Evolutionary conservation across 805 yeast species (phyloP), one percentile per base, ranked within the genome.

Genomic region (Zygosaccharomyces lentus): DNA sequence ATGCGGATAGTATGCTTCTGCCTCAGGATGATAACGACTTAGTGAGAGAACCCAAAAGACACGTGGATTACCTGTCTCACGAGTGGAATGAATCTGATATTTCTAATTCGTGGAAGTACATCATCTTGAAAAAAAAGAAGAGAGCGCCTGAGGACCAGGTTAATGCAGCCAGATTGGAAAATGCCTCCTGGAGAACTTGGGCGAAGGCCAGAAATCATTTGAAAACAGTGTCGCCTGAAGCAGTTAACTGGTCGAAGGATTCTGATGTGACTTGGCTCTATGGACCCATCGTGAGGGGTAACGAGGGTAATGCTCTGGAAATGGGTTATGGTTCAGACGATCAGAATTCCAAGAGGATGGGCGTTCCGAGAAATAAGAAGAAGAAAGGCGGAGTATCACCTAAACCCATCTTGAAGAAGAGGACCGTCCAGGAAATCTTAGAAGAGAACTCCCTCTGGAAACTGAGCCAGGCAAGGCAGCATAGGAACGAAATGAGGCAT

Each of bases 101-200:
- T 25, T 87, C 95, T 9, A 87, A 87, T 52, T 87, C 96, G 25
- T 93, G 99, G 99, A 76, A 96, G 54, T 93, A 93, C 63, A 84
- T 93, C 47, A 89, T 88, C 35, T 68, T 80, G 51, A 81, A 85
- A 56, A 77, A 95, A 37, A 86, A 86, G 48, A 64, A 62, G 52
- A 38, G 31, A 27, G 58, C 60, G 27, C 63, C 60, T 32, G 54
- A 58, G 51, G 91, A 87, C 60, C 84, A 87, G 50, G 95, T 96
- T 32, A 81, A 80, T 70, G 80, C 80, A 54, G 95, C 86, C 3
- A 70, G 95, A 48, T 70, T 86, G 43, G 95, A 86, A 62, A 86
- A 86, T 61, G 98, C 98, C 1, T 80, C 91, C 44, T 91, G 99
- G 99, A 77, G 99, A 65, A 93, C 97, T 4, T 93, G 98, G 99